Conservation (phyloP, 1,284 basidiomycete genomes). For the Cutaneotrichosporon cavernicola region DNA sequence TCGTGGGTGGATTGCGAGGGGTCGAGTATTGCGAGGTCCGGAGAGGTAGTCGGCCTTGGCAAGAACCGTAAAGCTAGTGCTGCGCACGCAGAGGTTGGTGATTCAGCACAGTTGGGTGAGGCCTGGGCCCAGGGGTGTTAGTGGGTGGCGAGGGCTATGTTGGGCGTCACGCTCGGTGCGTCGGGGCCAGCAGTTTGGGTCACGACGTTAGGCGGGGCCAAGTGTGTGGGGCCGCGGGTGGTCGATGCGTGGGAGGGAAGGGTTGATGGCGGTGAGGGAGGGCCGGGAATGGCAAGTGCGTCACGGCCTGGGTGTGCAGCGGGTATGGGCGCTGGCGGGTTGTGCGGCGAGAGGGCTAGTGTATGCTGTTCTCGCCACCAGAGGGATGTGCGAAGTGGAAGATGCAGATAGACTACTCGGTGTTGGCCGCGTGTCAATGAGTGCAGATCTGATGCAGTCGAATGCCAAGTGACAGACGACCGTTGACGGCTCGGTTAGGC, state of each 20-base stretch:
- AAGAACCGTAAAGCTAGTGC: background rate
- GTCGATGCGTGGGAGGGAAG: background rate
- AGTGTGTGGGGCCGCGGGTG: background rate
- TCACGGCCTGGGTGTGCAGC: background rate
- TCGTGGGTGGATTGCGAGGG: slow-evolving; percentile 1
- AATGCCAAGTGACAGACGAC: background rate
- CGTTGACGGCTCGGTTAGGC: background rate
- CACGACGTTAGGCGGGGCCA: background rate
- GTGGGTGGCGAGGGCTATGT: background rate
- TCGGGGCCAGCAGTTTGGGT: background rate
- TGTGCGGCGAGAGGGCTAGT: background rate
- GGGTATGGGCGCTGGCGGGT: background rate
- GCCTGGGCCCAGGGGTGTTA: background rate
- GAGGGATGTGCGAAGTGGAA: background rate
- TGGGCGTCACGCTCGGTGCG: background rate
- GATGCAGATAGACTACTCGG: background rate
- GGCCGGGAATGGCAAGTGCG: background rate
- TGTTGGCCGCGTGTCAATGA: background rate
- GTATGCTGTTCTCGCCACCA: background rate
- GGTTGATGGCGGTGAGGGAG: too few relatives aligned
- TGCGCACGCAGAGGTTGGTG: background rate
- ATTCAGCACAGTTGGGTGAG: background rate
- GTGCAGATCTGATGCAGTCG: background rate
- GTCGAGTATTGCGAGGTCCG: background rate
- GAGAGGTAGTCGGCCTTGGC: background rate